phyloP scores from a whole-genome alignment of 2,329 filamentous ascomycete genomes.

The Fusarium praegraminearum region DNA sequence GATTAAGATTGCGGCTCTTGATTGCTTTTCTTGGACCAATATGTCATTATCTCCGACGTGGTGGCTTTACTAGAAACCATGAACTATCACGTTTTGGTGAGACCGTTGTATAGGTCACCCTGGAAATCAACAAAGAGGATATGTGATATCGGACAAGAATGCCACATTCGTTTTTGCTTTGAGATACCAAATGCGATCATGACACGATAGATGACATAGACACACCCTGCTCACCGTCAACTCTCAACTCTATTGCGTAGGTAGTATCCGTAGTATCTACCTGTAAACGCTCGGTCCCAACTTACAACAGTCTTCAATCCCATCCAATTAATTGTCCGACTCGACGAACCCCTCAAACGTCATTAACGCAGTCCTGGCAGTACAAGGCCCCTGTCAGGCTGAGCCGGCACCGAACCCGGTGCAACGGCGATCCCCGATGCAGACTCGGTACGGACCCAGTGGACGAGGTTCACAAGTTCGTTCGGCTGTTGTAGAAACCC shows the following conservation, averaged over 20 bases:
- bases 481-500: background rate
- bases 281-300: background rate
- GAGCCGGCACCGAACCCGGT: slow-evolving; percentile 33
- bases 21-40: slow-evolving; percentile 13
- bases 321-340: slow-evolving; percentile 9
- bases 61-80: slow-evolving; percentile 25
- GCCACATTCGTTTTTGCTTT: slow-evolving; percentile 14
- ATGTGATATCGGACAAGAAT: slow-evolving; percentile 26
- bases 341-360: slow-evolving; percentile 23
- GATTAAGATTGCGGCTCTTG: slow-evolving; percentile 13
- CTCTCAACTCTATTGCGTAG: background rate
- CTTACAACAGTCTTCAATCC: background rate
- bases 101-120: slow-evolving; percentile 4
- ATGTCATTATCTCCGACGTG: background rate
- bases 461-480: background rate
- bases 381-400: slow-evolving; percentile 43
- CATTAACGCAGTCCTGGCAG: slow-evolving; percentile 5
- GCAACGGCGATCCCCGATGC: slow-evolving; percentile 46
- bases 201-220: background rate
- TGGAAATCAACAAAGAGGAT: background rate
- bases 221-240: slow-evolving; percentile 16
- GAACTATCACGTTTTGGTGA: background rate
- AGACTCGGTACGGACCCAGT: slow-evolving; percentile 16
- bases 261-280: slow-evolving; percentile 3
- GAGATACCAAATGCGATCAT: slow-evolving; percentile 6